Conservation (phyloP, 2,329 filamentous ascomycete species). For the Botryotinia calthae region DNA sequence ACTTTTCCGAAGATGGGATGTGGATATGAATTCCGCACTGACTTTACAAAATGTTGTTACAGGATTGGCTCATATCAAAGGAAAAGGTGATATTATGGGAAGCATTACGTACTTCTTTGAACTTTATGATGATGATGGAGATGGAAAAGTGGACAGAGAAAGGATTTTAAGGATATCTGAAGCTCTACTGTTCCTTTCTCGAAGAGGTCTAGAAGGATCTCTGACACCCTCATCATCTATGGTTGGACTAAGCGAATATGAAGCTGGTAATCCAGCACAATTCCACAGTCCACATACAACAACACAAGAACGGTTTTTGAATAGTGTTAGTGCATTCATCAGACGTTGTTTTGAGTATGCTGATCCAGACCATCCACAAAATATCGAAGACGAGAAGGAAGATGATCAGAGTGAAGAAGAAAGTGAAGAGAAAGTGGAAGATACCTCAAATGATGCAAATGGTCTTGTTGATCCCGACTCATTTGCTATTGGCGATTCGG, state of each 20-base stretch:
- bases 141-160: slow-evolving; percentile 90
- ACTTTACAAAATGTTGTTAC: slow-evolving; percentile 90
- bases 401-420: background rate
- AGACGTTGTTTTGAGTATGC: slow-evolving; percentile 96
- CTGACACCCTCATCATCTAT: slow-evolving; percentile 63
- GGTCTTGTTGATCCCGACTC: slow-evolving; percentile 45
- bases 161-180: slow-evolving; percentile 94
- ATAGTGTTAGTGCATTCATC: slow-evolving; percentile 93
- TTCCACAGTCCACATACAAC: slow-evolving; percentile 48
- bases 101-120: slow-evolving; percentile 98
- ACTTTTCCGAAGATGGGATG: slow-evolving; percentile 85
- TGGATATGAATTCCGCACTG: slow-evolving; percentile 70
- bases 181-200: slow-evolving; percentile 85
- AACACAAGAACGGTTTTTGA: slow-evolving; percentile 83
- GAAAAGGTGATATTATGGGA: slow-evolving; percentile 93
- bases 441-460: slow-evolving; percentile 40
- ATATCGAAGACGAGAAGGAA: slow-evolving; percentile 34
- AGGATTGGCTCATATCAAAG: slow-evolving; percentile 87
- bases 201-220: slow-evolving; percentile 77
- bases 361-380: slow-evolving; percentile 77
- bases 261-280: slow-evolving; percentile 40
- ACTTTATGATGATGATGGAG: slow-evolving; percentile 88
- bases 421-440: slow-evolving; percentile 37
- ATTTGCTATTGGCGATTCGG: slow-evolving; percentile 75
- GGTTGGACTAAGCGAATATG: slow-evolving; percentile 49